A percentile compares a stretch with the other conserved stretches of the same genome.
Evolutionary conservation across 106 monocot species (phyloP).

Genomic region (Gastrodia elata): DNA sequence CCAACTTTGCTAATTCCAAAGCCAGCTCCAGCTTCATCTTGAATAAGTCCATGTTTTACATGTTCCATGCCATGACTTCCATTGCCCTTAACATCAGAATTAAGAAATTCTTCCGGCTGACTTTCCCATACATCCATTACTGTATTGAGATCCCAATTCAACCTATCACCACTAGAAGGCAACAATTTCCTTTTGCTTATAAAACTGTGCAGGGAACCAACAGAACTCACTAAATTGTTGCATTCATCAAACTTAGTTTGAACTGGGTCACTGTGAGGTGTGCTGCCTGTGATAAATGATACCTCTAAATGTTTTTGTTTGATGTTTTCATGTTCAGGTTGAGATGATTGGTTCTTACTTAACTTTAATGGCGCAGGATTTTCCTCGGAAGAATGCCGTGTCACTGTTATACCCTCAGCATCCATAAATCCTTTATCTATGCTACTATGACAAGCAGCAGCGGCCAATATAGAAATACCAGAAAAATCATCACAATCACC

Average conservation of each 20-base stretch:
- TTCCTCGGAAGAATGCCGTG: constrained; percentile 10
- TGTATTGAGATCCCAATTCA: constrained; percentile 88
- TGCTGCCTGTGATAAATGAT: constrained; percentile 4
- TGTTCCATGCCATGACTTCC: constrained; percentile 2
- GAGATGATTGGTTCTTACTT: background rate
- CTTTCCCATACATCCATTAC: constrained; percentile 64
- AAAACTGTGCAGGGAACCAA: constrained; percentile 9
- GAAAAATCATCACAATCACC: constrained; percentile 34
- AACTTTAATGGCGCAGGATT: constrained; percentile 6
- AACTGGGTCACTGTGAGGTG: constrained; percentile 11
- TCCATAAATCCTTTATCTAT: constrained; percentile 12
- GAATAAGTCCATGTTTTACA: constrained; percentile 1
- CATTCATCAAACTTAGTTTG: constrained; percentile 4
- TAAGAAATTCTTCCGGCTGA: constrained; percentile 18
- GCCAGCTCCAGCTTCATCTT: constrained; percentile 2
- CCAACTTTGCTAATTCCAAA: constrained; percentile 12
- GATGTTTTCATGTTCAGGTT: background rate
- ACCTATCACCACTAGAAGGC: constrained; percentile 31
- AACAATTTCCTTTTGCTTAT: constrained; percentile 5
- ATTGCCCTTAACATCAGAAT: constrained; percentile 12
- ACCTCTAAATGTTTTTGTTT: constrained; percentile 3
- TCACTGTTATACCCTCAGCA: constrained; percentile 11
- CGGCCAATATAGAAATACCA: constrained; percentile 88
- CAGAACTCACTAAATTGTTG: constrained; percentile 3
- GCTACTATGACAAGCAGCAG: constrained; percentile 67